These are phyloP conservation scores for Puccinia horiana DNA, from an alignment of 1,284 basidiomycete genomes.

Conservation along the genomic window DNA sequence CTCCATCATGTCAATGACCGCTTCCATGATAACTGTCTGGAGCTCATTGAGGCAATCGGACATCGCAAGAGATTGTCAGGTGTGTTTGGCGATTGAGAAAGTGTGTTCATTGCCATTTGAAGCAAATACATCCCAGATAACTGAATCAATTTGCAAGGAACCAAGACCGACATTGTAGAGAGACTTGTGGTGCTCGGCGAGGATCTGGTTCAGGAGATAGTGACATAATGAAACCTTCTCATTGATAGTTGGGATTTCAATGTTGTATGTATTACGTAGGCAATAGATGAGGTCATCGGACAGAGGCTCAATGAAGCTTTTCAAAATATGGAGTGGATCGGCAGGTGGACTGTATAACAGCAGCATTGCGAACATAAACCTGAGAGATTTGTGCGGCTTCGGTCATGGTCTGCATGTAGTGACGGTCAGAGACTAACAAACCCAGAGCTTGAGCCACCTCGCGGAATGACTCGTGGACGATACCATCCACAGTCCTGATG, in stretches of 20 bases:
- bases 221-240: not conserved
- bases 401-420: not conserved
- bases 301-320: not conserved
- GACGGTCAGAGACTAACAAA: not conserved
- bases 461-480: not conserved
- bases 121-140: too few species aligned
- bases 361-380: not conserved
- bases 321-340: not conserved
- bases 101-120: too few species aligned
- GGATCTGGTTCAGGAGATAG: not conserved
- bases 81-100: not conserved
- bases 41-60: not conserved
- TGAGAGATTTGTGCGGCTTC: not conserved
- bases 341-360: not conserved
- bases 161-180: not conserved
- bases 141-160: not conserved
- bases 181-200: not conserved
- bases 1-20: not conserved
- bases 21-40: not conserved
- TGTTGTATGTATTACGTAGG: not conserved
- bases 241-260: not conserved
- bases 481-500: not conserved
- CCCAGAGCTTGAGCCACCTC: not conserved
- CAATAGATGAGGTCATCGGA: constrained; percentile 4
- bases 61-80: not conserved